phyloP scores from a whole-genome alignment of 805 yeast genomes.

The Lachancea sp. region DNA sequence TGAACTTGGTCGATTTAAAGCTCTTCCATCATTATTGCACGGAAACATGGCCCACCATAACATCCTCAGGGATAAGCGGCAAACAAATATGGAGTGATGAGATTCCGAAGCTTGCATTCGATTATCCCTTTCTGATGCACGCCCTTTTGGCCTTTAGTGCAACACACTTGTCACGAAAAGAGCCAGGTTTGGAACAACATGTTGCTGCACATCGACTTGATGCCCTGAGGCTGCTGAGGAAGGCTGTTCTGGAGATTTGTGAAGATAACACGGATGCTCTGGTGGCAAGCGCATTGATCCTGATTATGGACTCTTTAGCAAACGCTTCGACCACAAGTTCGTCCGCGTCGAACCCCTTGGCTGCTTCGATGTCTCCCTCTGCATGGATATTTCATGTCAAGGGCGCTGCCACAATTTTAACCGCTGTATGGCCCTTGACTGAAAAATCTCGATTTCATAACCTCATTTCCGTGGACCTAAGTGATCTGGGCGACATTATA shows the following conservation, averaged over 20 bases:
- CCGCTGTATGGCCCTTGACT: slow-evolving; percentile 92
- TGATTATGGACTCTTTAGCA: slow-evolving; percentile 90
- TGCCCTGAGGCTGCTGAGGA: slow-evolving; percentile 72
- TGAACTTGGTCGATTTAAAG: slow-evolving; percentile 71
- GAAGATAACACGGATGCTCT: slow-evolving; percentile 86
- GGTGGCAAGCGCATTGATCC: slow-evolving; percentile 82
- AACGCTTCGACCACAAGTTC: slow-evolving; percentile 56
- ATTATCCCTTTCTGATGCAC: slow-evolving; percentile 88
- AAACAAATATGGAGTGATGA: slow-evolving; percentile 76
- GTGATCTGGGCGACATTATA: slow-evolving; percentile 71
- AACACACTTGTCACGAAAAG: slow-evolving; percentile 77
- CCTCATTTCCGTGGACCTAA: slow-evolving; percentile 77
- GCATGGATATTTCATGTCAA: slow-evolving; percentile 97
- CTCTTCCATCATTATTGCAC: slow-evolving; percentile 85
- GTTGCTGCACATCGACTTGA: slow-evolving; percentile 85
- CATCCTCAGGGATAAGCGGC: slow-evolving; percentile 86
- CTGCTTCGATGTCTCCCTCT: slow-evolving; percentile 64
- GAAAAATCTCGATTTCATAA: slow-evolving; percentile 59
- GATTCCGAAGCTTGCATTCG: slow-evolving; percentile 82
- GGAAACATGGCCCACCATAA: slow-evolving; percentile 77
- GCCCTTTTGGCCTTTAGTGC: slow-evolving; percentile 87
- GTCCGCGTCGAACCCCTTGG: slow-evolving; percentile 20
- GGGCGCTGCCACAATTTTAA: slow-evolving; percentile 91
- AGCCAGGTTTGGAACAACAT: slow-evolving; percentile 67
- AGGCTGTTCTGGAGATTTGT: slow-evolving; percentile 78